Conservation (phyloP, 2,329 filamentous ascomycete species). For the Esteya vermicola region DNA sequence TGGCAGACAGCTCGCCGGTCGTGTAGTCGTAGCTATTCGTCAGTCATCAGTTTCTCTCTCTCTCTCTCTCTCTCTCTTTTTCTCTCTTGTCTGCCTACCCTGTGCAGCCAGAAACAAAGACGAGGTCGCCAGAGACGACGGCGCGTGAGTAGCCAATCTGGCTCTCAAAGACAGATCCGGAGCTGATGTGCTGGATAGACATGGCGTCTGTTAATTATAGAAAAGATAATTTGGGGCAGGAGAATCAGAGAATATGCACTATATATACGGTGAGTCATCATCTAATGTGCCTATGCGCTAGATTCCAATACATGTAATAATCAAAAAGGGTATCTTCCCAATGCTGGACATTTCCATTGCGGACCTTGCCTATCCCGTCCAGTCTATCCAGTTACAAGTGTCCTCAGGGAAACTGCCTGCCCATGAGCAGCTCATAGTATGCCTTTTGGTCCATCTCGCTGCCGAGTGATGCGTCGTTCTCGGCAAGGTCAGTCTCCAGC, state of each 20-base stretch:
- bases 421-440: slow-evolving; percentile 24
- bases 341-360: too few relatives aligned
- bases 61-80: too few relatives aligned
- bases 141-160: slow-evolving; percentile 41
- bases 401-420: slow-evolving; percentile 10
- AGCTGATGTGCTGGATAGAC: slow-evolving; percentile 23
- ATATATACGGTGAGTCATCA: background rate
- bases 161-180: slow-evolving; percentile 35
- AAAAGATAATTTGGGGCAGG: background rate
- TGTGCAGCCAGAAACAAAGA: slow-evolving; percentile 41
- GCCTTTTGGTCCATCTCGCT: slow-evolving; percentile 21
- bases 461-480: slow-evolving; percentile 16
- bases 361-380: too few relatives aligned
- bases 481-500: slow-evolving; percentile 12
- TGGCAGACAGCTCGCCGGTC: slow-evolving; percentile 23
- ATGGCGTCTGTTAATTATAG: background rate
- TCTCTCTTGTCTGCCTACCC: too few relatives aligned
- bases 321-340: too few relatives aligned
- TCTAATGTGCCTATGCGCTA: too few relatives aligned
- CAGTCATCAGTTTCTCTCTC: too few relatives aligned
- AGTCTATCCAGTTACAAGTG: background rate
- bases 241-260: too few relatives aligned
- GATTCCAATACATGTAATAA: background rate
- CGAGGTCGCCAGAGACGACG: slow-evolving; percentile 33
- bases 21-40: slow-evolving; percentile 30